Conservation (phyloP, 2,329 filamentous ascomycete genomes). For the Davidsoniella australis region DNA sequence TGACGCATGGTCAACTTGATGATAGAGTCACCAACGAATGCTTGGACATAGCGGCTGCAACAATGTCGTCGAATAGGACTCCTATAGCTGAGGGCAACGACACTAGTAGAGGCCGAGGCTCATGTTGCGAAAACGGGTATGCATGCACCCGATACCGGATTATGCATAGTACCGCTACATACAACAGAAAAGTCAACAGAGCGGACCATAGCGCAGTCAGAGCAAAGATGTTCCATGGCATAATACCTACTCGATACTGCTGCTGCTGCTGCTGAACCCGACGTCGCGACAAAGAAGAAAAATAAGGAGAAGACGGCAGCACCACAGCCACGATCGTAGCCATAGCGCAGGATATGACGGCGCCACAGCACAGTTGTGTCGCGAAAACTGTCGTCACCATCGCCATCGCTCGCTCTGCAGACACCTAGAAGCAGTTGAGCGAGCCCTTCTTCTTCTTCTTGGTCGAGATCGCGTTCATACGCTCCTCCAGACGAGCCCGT, state of each 20-base stretch:
- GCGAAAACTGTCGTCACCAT: neutral
- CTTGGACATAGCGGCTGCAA: constrained; percentile 7
- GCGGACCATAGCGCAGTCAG: no score
- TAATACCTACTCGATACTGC: no score
- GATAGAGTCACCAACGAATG: no score
- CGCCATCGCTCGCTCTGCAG: constrained; percentile 12
- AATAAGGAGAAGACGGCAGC: neutral
- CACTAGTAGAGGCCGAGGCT: constrained; percentile 8
- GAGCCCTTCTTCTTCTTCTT: constrained; percentile 94
- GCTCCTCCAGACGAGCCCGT: constrained; percentile 74
- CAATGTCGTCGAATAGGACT: constrained; percentile 14
- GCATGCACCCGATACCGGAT: constrained; percentile 9
- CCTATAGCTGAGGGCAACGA: constrained; percentile 3
- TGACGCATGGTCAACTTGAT: neutral
- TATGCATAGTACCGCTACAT: neutral
- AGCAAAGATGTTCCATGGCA: no score
- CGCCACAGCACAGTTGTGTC: neutral
- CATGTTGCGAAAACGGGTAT: constrained; percentile 7
- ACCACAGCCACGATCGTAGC: neutral
- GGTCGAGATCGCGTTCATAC: constrained; percentile 77
- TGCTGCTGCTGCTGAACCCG: no score
- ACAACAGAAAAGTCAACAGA: no score
- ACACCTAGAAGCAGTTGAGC: constrained; percentile 81
- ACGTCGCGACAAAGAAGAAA: neutral
- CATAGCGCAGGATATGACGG: neutral